Evolutionary conservation across 2,329 filamentous ascomycete genomes (phyloP).

Genomic region (Neofusicoccum sp.): DNA sequence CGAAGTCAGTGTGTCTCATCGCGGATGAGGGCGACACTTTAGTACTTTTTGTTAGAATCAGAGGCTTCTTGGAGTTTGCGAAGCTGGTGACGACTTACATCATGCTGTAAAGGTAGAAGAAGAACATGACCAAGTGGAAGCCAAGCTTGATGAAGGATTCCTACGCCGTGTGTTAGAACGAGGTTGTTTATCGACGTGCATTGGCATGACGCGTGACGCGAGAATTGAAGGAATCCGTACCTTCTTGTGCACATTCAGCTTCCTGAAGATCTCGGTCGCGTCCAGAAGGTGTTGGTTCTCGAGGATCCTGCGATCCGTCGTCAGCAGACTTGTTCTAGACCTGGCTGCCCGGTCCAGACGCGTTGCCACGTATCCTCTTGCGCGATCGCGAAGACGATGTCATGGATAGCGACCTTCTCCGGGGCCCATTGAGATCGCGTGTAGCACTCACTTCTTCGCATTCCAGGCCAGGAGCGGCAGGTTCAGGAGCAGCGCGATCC

Average conservation of each 20-base stretch:
- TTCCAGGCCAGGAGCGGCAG: conserved; percentile 91
- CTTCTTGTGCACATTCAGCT: conserved; percentile 99
- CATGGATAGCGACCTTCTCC: not conserved
- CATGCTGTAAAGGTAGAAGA: conserved; percentile 99
- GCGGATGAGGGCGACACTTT: conserved; percentile 84
- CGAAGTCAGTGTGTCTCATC: conserved; percentile 78
- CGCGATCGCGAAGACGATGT: not conserved
- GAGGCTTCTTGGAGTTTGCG: not conserved
- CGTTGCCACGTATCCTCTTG: conserved; percentile 3
- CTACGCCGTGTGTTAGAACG: conserved; percentile 46
- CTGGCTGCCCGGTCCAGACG: not conserved
- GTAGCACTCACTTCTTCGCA: conserved; percentile 81
- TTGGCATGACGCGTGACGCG: not conserved
- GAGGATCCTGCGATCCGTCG: conserved; percentile 66
- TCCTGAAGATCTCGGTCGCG: conserved; percentile 98
- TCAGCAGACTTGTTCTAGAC: conserved; percentile 31
- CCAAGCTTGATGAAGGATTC: conserved; percentile 99
- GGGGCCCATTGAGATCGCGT: not conserved
- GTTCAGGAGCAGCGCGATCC: conserved; percentile 89
- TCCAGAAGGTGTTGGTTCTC: conserved; percentile 97
- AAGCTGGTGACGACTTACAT: conserved; percentile 46
- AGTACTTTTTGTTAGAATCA: conserved; percentile 22
- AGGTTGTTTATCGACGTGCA: not conserved
- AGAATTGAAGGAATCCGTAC: conserved; percentile 45
- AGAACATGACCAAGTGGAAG: conserved; percentile 99